Conservation (phyloP, 352 stramenopile species). For the Globisporangium radiosum region DNA sequence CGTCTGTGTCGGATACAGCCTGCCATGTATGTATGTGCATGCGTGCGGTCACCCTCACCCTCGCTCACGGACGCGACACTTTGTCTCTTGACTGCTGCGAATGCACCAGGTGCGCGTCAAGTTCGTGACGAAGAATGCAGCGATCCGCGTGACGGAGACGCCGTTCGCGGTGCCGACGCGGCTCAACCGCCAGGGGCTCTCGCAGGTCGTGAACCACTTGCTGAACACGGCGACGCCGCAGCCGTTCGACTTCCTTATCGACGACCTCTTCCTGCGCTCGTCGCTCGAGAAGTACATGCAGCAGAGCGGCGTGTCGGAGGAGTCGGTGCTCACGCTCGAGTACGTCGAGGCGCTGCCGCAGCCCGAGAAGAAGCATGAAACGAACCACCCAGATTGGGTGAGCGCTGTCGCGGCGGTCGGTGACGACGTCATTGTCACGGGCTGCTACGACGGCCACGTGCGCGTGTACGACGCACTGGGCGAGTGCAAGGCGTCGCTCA, state of each 20-base stretch:
- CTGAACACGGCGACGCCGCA: slow-evolving; percentile 48
- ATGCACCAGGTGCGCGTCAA: slow-evolving; percentile 73
- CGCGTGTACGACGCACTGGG: slow-evolving; percentile 61
- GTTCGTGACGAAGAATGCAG: slow-evolving; percentile 85
- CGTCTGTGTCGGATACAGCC: no score
- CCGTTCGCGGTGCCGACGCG: slow-evolving; percentile 82
- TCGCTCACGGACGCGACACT: no score
- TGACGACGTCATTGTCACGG: slow-evolving; percentile 56
- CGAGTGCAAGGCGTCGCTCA: slow-evolving; percentile 50
- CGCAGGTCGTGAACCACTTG: slow-evolving; percentile 87
- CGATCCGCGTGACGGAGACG: slow-evolving; percentile 86
- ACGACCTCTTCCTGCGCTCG: slow-evolving; percentile 66
- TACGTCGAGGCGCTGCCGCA: slow-evolving; percentile 82
- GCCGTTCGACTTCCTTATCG: slow-evolving; percentile 86
- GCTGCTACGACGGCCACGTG: slow-evolving; percentile 83
- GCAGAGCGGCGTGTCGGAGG: slow-evolving; percentile 56
- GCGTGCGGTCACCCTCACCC: no score
- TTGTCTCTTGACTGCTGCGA: no score
- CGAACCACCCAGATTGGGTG: slow-evolving; percentile 84
- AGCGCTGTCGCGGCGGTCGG: slow-evolving; percentile 57
- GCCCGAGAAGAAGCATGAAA: slow-evolving; percentile 55
- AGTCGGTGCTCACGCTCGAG: slow-evolving; percentile 82
- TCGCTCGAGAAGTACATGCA: slow-evolving; percentile 76
- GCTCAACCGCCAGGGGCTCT: slow-evolving; percentile 75
- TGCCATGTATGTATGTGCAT: no score